These are phyloP conservation scores for Cichorium intybus DNA, from an alignment of 140 eudicot species.

Conservation along the genomic window DNA sequence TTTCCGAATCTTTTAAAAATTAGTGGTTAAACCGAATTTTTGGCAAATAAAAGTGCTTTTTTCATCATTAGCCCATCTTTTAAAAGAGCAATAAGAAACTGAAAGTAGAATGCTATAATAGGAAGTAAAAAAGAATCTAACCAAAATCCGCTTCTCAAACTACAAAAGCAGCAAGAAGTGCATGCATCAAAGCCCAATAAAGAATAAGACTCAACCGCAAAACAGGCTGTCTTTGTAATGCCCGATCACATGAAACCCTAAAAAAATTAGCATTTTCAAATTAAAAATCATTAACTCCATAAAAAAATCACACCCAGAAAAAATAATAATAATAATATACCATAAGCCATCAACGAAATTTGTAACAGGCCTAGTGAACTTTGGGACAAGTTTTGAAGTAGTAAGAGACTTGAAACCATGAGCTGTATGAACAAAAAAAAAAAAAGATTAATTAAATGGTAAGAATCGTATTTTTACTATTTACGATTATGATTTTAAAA, in stretches of 20 bases:
- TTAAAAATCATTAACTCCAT: not conserved
- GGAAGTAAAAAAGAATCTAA: slow-evolving; percentile 25
- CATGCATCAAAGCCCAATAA: slow-evolving; percentile 89
- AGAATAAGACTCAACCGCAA: slow-evolving; percentile 85
- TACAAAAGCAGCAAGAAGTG: slow-evolving; percentile 77
- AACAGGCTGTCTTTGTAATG: slow-evolving; percentile 94
- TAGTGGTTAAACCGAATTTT: no score
- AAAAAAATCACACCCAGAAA: not conserved
- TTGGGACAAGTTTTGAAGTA: slow-evolving; percentile 84
- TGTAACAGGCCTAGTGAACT: slow-evolving; percentile 90
- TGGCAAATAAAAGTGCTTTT: no score
- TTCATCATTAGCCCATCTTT: no score
- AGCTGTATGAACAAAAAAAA: slow-evolving; percentile 47
- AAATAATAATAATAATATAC: slow-evolving; percentile 40
- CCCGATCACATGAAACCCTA: slow-evolving; percentile 95
- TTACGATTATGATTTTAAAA: not conserved
- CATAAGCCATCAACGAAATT: slow-evolving; percentile 93
- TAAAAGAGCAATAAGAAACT: not conserved
- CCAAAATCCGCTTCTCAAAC: slow-evolving; percentile 57
- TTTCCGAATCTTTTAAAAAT: no score
- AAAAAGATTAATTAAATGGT: not conserved
- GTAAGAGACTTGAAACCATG: slow-evolving; percentile 99
- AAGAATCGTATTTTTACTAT: not conserved
- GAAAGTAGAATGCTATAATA: not conserved
- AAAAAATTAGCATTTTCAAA: not conserved